Conservation (phyloP, 441 rosid genomes). For the Croton laevigatus region DNA sequence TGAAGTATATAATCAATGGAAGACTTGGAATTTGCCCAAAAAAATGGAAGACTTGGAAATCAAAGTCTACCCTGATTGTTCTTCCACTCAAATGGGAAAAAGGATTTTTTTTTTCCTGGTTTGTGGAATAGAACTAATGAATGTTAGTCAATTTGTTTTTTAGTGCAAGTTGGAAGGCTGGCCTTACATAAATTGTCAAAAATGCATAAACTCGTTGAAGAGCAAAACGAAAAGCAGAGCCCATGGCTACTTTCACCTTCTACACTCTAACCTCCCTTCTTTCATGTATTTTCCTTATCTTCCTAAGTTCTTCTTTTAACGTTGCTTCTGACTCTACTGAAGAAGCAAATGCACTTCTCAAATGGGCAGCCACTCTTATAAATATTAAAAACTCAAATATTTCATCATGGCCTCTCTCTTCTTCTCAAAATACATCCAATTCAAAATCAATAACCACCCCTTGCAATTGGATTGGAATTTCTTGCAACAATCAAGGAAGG, state of each 20-base stretch:
- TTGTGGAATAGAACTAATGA: no score
- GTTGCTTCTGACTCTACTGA: slow-evolving; percentile 15
- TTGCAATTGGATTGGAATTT: slow-evolving; percentile 38
- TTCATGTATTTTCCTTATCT: background rate
- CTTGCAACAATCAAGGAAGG: slow-evolving; percentile 24
- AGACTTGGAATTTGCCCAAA: no score
- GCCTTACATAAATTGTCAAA: background rate
- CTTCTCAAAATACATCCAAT: slow-evolving; percentile 13
- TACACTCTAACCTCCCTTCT: background rate
- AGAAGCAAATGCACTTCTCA: slow-evolving; percentile 34
- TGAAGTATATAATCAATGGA: no score
- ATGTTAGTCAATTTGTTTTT: no score
- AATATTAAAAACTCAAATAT: slow-evolving; percentile 17
- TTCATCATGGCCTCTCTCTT: slow-evolving; percentile 25
- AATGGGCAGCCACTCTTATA: slow-evolving; percentile 32
- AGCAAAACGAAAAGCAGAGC: background rate
- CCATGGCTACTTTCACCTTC: background rate
- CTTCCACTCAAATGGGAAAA: no score
- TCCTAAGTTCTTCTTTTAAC: background rate
- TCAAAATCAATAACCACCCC: slow-evolving; percentile 3
- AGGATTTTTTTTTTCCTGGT: no score
- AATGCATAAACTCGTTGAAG: background rate
- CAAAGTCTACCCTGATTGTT: no score
- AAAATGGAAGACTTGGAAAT: no score
- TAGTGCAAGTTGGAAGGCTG: no score